phyloP scores from a whole-genome alignment of 257 asterid genomes.

The Coffea canephora region DNA sequence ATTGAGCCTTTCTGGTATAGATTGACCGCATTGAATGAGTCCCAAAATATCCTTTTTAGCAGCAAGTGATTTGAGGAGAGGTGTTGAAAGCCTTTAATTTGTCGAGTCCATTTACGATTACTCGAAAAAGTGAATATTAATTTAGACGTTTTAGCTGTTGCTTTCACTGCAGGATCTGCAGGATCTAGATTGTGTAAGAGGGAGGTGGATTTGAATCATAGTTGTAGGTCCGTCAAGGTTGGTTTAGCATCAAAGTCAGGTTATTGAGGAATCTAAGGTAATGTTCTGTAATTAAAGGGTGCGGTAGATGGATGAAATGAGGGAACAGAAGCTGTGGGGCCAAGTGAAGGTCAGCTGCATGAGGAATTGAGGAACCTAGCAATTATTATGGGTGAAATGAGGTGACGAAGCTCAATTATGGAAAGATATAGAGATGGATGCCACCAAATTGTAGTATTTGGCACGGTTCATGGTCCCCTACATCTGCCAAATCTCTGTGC shows the following conservation, averaged over 20 bases:
- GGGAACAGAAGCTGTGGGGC: slow-evolving; percentile 8
- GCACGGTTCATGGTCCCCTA: slow-evolving; percentile 57
- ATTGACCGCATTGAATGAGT: slow-evolving; percentile 8
- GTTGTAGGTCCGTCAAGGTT: slow-evolving; percentile 15
- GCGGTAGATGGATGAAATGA: slow-evolving; percentile 2
- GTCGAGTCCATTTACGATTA: background rate
- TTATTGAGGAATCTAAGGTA: slow-evolving; percentile 22
- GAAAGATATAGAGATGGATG: slow-evolving; percentile 14
- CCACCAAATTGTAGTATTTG: slow-evolving; percentile 33
- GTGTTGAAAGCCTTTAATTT: background rate
- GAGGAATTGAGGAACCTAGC: slow-evolving; percentile 17
- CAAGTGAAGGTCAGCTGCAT: slow-evolving; percentile 14
- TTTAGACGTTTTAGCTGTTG: slow-evolving; percentile 4
- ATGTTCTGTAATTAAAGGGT: slow-evolving; percentile 9
- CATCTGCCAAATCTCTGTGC: slow-evolving; percentile 49
- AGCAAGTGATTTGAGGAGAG: background rate
- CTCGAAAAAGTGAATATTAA: background rate
- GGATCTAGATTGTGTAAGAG: background rate
- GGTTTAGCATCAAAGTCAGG: slow-evolving; percentile 11
- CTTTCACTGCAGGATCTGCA: slow-evolving; percentile 12
- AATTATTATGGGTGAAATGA: slow-evolving; percentile 19
- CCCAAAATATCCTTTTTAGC: background rate
- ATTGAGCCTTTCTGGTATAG: background rate
- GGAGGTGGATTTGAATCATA: slow-evolving; percentile 3
- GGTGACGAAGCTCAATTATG: slow-evolving; percentile 18